Conservation (phyloP, 164 flowering plant species). For the Kalanchoe fedtschenkoi region DNA sequence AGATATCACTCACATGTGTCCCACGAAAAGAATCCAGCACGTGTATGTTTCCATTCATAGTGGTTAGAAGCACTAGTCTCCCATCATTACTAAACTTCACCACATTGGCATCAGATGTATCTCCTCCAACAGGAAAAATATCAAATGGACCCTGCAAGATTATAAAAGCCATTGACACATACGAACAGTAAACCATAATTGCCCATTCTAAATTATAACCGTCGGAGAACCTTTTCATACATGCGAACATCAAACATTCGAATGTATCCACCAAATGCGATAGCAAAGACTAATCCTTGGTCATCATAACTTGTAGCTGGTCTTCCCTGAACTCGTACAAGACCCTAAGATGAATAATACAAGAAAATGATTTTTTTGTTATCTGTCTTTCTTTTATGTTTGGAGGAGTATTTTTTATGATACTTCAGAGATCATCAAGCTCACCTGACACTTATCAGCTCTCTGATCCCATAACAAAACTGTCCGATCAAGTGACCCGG, state of each 20-base stretch:
- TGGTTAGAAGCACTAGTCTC: slow-evolving; percentile 81
- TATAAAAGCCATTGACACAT: slow-evolving; percentile 3
- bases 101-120: slow-evolving; percentile 82
- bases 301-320: slow-evolving; percentile 97
- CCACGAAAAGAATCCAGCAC: slow-evolving; percentile 94
- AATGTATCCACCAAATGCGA: slow-evolving; percentile 89
- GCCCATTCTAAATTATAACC: too few species aligned
- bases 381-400: not conserved
- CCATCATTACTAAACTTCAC: slow-evolving; percentile 96
- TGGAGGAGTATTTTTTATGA: not conserved
- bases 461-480: slow-evolving; percentile 98
- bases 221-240: slow-evolving; percentile 65
- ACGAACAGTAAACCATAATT: not conserved
- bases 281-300: slow-evolving; percentile 83
- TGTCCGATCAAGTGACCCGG: slow-evolving; percentile 96
- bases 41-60: slow-evolving; percentile 74
- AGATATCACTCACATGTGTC: slow-evolving; percentile 53
- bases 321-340: slow-evolving; percentile 90
- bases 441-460: slow-evolving; percentile 92
- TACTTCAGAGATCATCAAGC: not conserved
- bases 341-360: slow-evolving; percentile 40
- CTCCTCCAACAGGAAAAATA: slow-evolving; percentile 83
- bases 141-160: slow-evolving; percentile 84
- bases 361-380: not conserved
- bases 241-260: slow-evolving; percentile 95